phyloP scores from a whole-genome alignment of 106 monocot genomes.

The Amphibolis antarctica region DNA sequence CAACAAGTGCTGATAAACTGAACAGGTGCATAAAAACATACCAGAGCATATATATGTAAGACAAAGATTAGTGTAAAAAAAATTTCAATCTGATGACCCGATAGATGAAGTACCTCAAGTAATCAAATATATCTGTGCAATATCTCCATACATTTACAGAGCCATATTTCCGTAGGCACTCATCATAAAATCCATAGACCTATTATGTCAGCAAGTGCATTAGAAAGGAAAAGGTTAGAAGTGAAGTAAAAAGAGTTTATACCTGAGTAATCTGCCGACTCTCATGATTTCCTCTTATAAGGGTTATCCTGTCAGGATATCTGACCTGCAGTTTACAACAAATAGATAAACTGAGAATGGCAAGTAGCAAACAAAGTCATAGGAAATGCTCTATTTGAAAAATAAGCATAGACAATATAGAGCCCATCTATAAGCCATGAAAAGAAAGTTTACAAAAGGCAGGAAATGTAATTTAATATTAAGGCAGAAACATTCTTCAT shows the following conservation, averaged over 20 bases:
- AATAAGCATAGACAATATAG: too few species aligned
- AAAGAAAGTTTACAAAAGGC: too few species aligned
- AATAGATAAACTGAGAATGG: background rate
- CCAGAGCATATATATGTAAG: background rate
- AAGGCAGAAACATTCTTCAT: too few species aligned
- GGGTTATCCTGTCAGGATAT: slow-evolving; percentile 94
- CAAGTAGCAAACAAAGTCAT: too few species aligned
- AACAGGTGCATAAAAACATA: background rate
- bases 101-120: slow-evolving; percentile 48
- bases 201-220: slow-evolving; percentile 10
- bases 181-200: slow-evolving; percentile 99
- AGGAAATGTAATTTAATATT: too few species aligned
- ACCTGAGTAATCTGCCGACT: slow-evolving; percentile 99
- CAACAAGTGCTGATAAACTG: slow-evolving; percentile 91
- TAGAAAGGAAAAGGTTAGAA: background rate
- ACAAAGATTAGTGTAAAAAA: background rate
- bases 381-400: too few species aligned
- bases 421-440: too few species aligned
- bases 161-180: slow-evolving; percentile 98
- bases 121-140: slow-evolving; percentile 99
- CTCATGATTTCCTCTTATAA: slow-evolving; percentile 97
- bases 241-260: background rate
- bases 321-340: slow-evolving; percentile 47
- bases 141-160: slow-evolving; percentile 99
- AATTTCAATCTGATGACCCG: background rate